Base-by-base conservation (phyloP, 164 flowering plant species). In the Stephania cephalantha region DNA sequence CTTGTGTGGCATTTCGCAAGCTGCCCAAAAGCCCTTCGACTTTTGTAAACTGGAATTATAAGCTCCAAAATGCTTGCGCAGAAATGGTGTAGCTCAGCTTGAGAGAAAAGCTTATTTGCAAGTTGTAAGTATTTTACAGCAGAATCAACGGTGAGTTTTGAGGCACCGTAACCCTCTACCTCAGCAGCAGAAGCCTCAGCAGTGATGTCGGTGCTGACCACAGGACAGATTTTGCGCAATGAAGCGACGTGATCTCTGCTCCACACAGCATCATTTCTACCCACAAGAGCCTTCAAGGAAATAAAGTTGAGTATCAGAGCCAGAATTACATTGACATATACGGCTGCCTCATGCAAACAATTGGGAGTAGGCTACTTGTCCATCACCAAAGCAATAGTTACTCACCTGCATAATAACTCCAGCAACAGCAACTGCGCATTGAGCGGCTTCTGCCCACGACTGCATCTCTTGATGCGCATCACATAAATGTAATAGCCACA, bases 401-500 rank as follows among this genome's bases (percentile, higher is more conserved):
- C n/a, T 81, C 77, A 92, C 99, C 97, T 90, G 99, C 99, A 95
- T 93, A 58, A 95, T 91, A 73, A 95, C 98, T 79, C 98, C 99
- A 81, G 99, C 98, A 77, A 95, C 99, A 81, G 97, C 98, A 68
- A 93, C 99, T 73, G 99, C 98, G 87, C 99, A 95, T 75, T 95
- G 90, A 10, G 99, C 98, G 74, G 99, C 98, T 85, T 95, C 99
- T 73, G 99, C 98, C 98, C 98, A 95, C 35, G 98, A 93, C 75
- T 95, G 99, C 97, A 95, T 95, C 86, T 95, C 98, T 80, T 95
- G 99, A 85, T 95, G 99, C 22, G 98, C 96, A 83, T 95, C 99
- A 85, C 99, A 93, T 76, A 95, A 82, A 86, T 96, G 99, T 73
- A 96, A 83, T 46, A 96, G 83, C 98, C 99, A 96, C 99, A 96